Base-by-base conservation (phyloP, 192 early-diverging fungal species). In the Linnemannia exigua region DNA sequence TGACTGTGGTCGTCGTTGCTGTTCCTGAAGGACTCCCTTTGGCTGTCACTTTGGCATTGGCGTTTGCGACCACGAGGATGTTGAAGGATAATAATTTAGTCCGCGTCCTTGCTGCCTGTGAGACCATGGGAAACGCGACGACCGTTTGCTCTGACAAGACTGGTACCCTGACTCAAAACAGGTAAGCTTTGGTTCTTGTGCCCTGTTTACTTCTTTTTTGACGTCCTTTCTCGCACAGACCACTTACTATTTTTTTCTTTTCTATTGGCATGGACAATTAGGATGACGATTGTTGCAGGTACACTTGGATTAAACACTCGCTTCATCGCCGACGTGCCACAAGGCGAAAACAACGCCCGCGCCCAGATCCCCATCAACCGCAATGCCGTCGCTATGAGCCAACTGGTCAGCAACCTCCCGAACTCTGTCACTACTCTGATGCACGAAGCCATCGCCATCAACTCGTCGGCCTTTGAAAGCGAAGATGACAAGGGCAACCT, bases 121-220 rank as follows among this genome's bases (percentile, higher is more conserved):
- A 99, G 87, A 99, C 98, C 33, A 99, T 99, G 99, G 95, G 95
- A 70, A 98, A 97, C 80, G 99, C 99, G 15, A 99, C 98, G 15
- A 98, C 98, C 1, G 93, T 99, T 33, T 99, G 99, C 88, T 98
- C 97, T 22, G 99, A 99, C 90, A 99, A 99, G 88, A 99, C 99
- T 0, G 99, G 99, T 33, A 99, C 99, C 14, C 89, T 99, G 50
- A 99, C 99, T 3, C 96, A 97, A 77, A 99, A 99, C 91, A 91
- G 93, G 84, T 77, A 79, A 48, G 63, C 37, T 36, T 35, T 44
- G 41, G 41, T 44, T 44, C 41, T 9, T 6, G 3, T 44, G 41
- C 9, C 9, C 41, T 44, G 3, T 44, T 44, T 44, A 44, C n/a
- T n/a, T n/a, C n/a, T 44, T 44, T 9, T 44, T 9, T 9, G 9